A percentile compares a stretch with the other conserved stretches of the same genome.
Conservation (phyloP, 768 basidiomycete species). For the Auriscalpium vulgare region DNA sequence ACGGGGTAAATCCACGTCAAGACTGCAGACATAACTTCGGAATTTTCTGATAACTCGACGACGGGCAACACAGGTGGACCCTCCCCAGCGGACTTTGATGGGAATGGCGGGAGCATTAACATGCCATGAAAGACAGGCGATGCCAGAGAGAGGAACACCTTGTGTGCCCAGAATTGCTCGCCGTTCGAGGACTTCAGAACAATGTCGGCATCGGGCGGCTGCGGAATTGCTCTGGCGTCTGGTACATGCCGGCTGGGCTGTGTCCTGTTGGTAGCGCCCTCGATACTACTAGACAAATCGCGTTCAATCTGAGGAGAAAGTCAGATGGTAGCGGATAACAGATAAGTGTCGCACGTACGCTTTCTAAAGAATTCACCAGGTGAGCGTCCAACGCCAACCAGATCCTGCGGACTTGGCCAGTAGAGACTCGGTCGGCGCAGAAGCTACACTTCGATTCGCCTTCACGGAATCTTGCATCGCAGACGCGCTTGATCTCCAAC, state of each 20-base stretch:
- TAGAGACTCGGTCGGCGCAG: too few relatives aligned
- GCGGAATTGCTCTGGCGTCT: background rate
- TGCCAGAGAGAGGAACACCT: conserved; percentile 6
- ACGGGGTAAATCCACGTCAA: background rate
- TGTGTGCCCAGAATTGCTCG: conserved; percentile 9
- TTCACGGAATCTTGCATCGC: too few relatives aligned
- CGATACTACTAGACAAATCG: background rate
- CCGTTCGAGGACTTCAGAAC: conserved; percentile 3
- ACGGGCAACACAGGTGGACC: background rate
- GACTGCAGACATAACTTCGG: background rate
- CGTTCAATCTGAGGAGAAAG: background rate
- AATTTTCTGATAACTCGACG: background rate
- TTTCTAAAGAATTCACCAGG: too few relatives aligned
- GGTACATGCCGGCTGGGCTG: background rate
- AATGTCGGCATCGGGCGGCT: conserved; percentile 3
- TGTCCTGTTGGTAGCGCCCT: background rate
- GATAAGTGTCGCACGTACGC: too few relatives aligned
- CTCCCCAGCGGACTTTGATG: background rate
- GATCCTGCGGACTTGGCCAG: too few relatives aligned
- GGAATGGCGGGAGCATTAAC: conserved; percentile 2
- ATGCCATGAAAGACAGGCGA: conserved; percentile 14
- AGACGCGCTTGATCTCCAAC: too few relatives aligned
- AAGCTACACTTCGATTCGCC: too few relatives aligned
- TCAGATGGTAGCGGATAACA: background rate
- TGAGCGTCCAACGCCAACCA: too few relatives aligned